phyloP scores from a whole-genome alignment of 768 basidiomycete genomes.

The Kwoniella dejecticola region DNA sequence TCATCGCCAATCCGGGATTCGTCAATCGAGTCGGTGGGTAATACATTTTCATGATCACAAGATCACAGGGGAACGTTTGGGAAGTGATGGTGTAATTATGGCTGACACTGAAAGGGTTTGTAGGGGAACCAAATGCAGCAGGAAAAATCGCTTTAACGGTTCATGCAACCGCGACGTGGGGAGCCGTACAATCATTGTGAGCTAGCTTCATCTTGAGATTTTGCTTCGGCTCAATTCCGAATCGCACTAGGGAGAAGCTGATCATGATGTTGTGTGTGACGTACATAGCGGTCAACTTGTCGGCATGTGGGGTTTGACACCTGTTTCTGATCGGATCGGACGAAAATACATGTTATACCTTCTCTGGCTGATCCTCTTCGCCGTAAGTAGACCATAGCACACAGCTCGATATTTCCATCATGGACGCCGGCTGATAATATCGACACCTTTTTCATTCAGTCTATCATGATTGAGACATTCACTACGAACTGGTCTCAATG shows the following conservation, averaged over 20 bases:
- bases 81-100: neutral
- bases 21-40: constrained; percentile 11
- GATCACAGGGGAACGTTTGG: neutral
- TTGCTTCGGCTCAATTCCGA: too few species aligned
- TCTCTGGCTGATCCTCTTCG: constrained; percentile 25
- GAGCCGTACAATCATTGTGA: constrained; percentile 24
- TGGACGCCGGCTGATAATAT: too few species aligned
- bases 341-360: constrained; percentile 26
- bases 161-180: constrained; percentile 15
- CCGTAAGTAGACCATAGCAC: constrained; percentile 6
- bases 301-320: constrained; percentile 23
- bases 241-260: too few species aligned
- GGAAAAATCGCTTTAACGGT: constrained; percentile 10
- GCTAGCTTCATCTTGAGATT: neutral
- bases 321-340: constrained; percentile 20
- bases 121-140: constrained; percentile 11
- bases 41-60: neutral
- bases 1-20: constrained; percentile 32
- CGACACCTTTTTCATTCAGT: too few species aligned
- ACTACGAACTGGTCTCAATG: constrained; percentile 17
- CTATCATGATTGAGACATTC: constrained; percentile 25
- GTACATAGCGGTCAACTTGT: constrained; percentile 19
- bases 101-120: neutral
- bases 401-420: neutral
- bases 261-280: too few species aligned